Evolutionary conservation across 2,329 filamentous ascomycete species (phyloP), one percentile per base, ranked within the genome.

Genomic region (Fusarium xylarioides): DNA sequence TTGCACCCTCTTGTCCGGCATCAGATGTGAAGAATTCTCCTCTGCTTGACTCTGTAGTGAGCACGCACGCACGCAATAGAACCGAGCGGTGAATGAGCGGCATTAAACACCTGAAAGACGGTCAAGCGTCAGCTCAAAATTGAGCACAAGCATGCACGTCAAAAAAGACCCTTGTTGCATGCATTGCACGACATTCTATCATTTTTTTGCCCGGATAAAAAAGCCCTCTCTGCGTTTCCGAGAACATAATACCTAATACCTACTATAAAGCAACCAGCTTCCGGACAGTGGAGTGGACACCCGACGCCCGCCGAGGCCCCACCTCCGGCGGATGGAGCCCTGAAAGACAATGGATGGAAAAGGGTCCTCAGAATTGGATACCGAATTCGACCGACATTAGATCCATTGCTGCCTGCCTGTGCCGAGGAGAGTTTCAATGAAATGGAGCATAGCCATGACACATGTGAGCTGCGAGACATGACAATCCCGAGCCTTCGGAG

Each of bases 41-140:
- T 38, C 34, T 38, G 14, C 14, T 56, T 15, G 43, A 57, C 38
- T 43, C 49, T 50, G 18, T 30, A 6, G 44, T 21, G 30, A 71
- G 56, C 63, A 65, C 35, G 42, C 63, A 65, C 35, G 42, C 63
- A 69, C 40, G 68, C 34, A 53, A 47, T 44, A 16, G n/a, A 52
- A 54, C 44, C 44, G 66, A 30, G 70, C 69, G 70, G 69, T 72
- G 70, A 73, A 71, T 68, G 55, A 60, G 66, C 56, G 64, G 64
- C 66, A 68, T 63, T 50, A 63, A 66, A 58, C 38, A 49, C 16
- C 49, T 71, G 68, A 71, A 72, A 72, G 69, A 72, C 69, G 70
- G 70, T 72, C 70, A 72, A 65, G 55, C 46, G 30, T 40, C 50
- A 52, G 64, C 52, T 69, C 47, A 68, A 63, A 46, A 35, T 68